phyloP scores from a whole-genome alignment of 2,329 filamentous ascomycete species.

The Plenodomus tracheiphilus region DNA sequence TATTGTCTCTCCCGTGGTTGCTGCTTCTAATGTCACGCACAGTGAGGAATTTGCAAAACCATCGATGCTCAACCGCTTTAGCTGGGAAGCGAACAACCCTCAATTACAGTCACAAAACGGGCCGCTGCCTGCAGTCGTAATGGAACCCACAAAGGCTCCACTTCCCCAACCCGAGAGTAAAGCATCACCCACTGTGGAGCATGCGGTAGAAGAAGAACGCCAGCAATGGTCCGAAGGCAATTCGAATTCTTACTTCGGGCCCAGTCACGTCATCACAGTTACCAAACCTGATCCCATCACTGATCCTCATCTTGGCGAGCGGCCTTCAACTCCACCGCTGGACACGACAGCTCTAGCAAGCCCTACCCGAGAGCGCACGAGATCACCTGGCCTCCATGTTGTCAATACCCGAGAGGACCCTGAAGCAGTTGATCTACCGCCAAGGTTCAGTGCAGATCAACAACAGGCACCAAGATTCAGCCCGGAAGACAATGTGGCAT shows the following conservation, averaged over 20 bases:
- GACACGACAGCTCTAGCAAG: conserved; percentile 18
- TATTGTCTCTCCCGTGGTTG: conserved; percentile 11
- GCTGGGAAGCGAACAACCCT: conserved; percentile 34
- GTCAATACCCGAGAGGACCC: conserved; percentile 47
- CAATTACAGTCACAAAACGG: conserved; percentile 12
- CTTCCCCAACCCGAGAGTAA: conserved; percentile 6
- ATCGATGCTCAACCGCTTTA: conserved; percentile 32
- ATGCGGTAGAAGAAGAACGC: conserved; percentile 17
- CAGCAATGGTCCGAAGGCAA: conserved; percentile 21
- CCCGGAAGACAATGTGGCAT: conserved; percentile 9
- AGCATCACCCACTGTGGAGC: conserved; percentile 17
- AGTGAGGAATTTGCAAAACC: conserved; percentile 19
- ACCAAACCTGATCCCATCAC: conserved; percentile 26
- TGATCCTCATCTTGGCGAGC: conserved; percentile 17
- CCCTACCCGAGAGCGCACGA: conserved; percentile 24
- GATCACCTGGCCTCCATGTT: conserved; percentile 46
- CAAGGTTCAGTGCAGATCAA: conserved; percentile 32
- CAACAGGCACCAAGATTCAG: conserved; percentile 15
- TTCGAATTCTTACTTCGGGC: conserved; percentile 32
- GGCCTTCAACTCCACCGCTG: conserved; percentile 18
- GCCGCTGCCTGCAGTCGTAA: conserved; percentile 6
- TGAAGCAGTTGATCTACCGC: conserved; percentile 44
- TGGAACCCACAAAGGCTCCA: conserved; percentile 13
- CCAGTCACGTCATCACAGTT: conserved; percentile 27
- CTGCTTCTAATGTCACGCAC: conserved; percentile 10